Conservation (phyloP, 1,284 basidiomycete genomes). For the Mrakiaceae sp. region DNA sequence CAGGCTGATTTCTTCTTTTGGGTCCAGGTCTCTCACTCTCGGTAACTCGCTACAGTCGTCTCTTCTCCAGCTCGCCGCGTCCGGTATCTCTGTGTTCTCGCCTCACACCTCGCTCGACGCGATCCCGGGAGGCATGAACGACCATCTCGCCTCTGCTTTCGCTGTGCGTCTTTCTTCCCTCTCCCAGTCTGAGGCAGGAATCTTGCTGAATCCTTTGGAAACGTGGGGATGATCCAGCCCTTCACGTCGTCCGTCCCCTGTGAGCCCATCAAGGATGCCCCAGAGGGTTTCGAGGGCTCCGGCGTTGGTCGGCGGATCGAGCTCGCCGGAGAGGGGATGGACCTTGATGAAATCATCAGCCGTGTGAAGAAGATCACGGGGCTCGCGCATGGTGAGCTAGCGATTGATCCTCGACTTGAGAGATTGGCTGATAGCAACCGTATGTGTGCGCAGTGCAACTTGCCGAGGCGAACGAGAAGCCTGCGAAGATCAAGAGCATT, state of each 20-base stretch:
- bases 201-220: slow-evolving; percentile 6
- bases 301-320: slow-evolving; percentile 59
- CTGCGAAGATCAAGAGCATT: slow-evolving; percentile 36
- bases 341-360: slow-evolving; percentile 46
- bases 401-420: too few relatives aligned
- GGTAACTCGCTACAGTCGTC: slow-evolving; percentile 65
- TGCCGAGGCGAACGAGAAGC: slow-evolving; percentile 41
- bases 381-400: slow-evolving; percentile 48
- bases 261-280: slow-evolving; percentile 9
- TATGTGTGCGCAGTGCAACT: slow-evolving; percentile 54
- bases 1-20: background rate
- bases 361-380: slow-evolving; percentile 59
- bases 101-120: slow-evolving; percentile 81
- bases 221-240: slow-evolving; percentile 7
- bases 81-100: slow-evolving; percentile 72
- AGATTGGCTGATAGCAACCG: background rate
- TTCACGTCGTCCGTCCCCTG: slow-evolving; percentile 19
- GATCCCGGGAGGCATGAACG: slow-evolving; percentile 72
- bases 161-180: slow-evolving; percentile 15
- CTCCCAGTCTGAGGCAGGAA: slow-evolving; percentile 22
- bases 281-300: slow-evolving; percentile 33
- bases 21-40: slow-evolving; percentile 51
- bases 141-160: slow-evolving; percentile 53
- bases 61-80: slow-evolving; percentile 63
- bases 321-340: slow-evolving; percentile 31